Evolutionary conservation across 2,329 filamentous ascomycete genomes (phyloP), one percentile per base, ranked within the genome.

Genomic region (Whalleya microplaca): DNA sequence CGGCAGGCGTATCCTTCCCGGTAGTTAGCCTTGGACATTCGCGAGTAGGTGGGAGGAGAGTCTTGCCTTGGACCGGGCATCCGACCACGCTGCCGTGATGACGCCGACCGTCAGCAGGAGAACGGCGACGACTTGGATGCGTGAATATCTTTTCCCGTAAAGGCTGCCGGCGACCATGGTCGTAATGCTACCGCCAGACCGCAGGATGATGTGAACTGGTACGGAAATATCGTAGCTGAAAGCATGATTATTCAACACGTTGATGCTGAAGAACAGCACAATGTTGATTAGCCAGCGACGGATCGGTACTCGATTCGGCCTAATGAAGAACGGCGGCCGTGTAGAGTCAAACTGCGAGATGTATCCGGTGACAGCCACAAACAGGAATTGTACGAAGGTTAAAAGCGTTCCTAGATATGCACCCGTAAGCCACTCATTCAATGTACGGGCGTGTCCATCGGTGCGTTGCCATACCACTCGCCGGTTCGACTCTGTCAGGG

Each of bases 171-270:
- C 91, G 16, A 88, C 76, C 85, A 99, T 96, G 8, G 95, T 98
- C 3, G 93, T 96, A 60, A 98, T 96, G 67, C 93, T 96, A 16
- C 95, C 95, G 48, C 94, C 96, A 47, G 93, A 97, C 51, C 95
- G 86, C 27, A 99, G 80, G 64, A 99, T 98, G 67, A 99, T 99
- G 71, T 99, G 95, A 47, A 99, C 87, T 1, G 95, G 95, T 0
- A 99, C 92, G 6, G 92, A 96, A 54, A 99, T 98, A 66, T 92
- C 88, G 76, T 97, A 99, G 61, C 92, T 93, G 73, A 99, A 99
- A 6, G 94, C 95, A 80, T 94, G 94, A 69, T 99, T 99, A 76
- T 99, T 99, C 70, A 99, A 78, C 55, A 98, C 86, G 68, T 98
- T 99, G 75, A 99, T 95, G 60, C 84, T 84, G 72, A 96, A 95